Evolutionary conservation across 2,329 filamentous ascomycete species (phyloP), one percentile per base, ranked within the genome.

Genomic region (Aphanoascus verrucosus): DNA sequence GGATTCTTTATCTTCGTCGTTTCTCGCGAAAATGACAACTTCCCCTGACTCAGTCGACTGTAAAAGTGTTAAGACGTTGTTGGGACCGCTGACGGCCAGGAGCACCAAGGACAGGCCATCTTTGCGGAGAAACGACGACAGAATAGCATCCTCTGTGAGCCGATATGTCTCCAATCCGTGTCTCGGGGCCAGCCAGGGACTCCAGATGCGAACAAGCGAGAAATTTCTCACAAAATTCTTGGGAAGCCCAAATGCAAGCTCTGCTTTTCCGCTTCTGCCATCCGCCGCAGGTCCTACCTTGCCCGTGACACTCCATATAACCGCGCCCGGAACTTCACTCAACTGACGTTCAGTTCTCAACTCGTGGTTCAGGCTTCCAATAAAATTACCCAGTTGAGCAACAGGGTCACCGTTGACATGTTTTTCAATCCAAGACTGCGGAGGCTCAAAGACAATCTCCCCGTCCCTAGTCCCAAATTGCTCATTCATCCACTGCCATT

Each of bases 161-260:
- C 72, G 71, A 54, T 94, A 85, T 0, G 71, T 71, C 2, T 73
- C 68, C 57, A 79, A 82, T 11, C 90, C 90, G 65, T 96, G 90
- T 38, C 88, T 77, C n/a, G 91, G 91, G 6, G 85, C 88, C 9
- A 95, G 72, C 91, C 91, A 97, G 1, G 89, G 85, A 34, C 78
- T 79, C 81, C 84, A 93, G 2, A 87, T 74, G 15, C 89, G 81
- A 4, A 94, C 83, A 11, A 95, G 70, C 6, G 87, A 82, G 65
- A 95, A 91, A 82, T 88, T 94, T 60, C 85, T 83, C 63, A 78
- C 77, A 49, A 79, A 69, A 41, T 79, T 77, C 62, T 78, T 83
- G 0, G 86, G 84, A 1, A 71, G 70, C 0, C 88, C 88, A 0
- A 94, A 69, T 1, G 72, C 68, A 31, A 82, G 65, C 46, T 77